phyloP scores from a whole-genome alignment of 2,329 filamentous ascomycete species.

The Aspergillus sp. region DNA sequence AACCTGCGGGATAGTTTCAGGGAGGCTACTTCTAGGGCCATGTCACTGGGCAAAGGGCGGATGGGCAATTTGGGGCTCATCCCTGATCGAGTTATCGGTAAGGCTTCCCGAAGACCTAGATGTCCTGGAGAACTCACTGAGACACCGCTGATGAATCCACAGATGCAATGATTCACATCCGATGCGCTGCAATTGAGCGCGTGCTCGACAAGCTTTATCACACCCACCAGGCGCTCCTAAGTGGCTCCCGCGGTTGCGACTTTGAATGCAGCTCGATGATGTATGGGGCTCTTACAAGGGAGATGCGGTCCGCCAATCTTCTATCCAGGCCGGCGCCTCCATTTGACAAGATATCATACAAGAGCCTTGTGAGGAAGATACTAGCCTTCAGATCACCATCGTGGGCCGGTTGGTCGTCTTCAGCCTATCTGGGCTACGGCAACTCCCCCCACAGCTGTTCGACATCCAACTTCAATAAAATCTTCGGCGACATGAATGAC shows the following conservation, averaged over 20 bases:
- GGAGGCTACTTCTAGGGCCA: conserved; percentile 21
- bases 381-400: no score
- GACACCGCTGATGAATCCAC: not conserved
- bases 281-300: conserved; percentile 26
- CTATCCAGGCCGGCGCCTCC: conserved; percentile 21
- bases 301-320: conserved; percentile 24
- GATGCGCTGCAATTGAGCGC: conserved; percentile 20
- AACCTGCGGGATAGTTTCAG: conserved; percentile 22
- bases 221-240: conserved; percentile 15
- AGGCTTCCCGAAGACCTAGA: not conserved
- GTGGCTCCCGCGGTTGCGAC: conserved; percentile 20
- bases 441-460: no score
- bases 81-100: conserved; percentile 22
- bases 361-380: conserved; percentile 12
- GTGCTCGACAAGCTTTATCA: conserved; percentile 19
- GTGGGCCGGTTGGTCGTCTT: no score
- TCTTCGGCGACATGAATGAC: no score
- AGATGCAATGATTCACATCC: conserved; percentile 23
- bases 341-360: conserved; percentile 18
- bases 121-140: no score
- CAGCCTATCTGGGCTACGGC: no score
- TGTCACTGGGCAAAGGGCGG: conserved; percentile 20
- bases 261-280: conserved; percentile 33
- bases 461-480: no score
- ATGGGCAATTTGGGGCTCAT: conserved; percentile 27